These are phyloP conservation scores for Canna indica DNA, from an alignment of 176 grass and related monocot genomes.

Conservation along the genomic window DNA sequence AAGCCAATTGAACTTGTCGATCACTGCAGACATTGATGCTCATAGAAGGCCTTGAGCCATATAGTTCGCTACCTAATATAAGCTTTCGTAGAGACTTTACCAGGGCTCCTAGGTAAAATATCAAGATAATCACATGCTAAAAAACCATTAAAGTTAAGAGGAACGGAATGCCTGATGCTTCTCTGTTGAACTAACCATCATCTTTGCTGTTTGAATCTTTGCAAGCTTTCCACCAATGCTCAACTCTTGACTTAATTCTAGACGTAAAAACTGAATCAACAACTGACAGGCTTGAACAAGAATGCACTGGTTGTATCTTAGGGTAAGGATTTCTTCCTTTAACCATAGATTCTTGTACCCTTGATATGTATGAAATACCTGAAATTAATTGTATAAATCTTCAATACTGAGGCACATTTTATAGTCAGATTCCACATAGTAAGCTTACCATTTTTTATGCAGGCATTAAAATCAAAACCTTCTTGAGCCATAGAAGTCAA, in stretches of 20 bases:
- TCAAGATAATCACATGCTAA: conserved; percentile 18
- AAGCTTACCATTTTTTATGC: conserved; percentile 80
- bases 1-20: conserved; percentile 63
- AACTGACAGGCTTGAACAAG: conserved; percentile 38
- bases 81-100: conserved; percentile 48
- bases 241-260: conserved; percentile 63
- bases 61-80: conserved; percentile 48
- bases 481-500: conserved; percentile 66
- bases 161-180: not conserved
- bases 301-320: conserved; percentile 15
- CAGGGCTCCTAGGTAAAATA: conserved; percentile 30
- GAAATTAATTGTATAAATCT: conserved; percentile 11
- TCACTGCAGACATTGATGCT: conserved; percentile 67
- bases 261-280: conserved; percentile 64
- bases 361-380: conserved; percentile 94
- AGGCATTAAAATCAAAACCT: conserved; percentile 97
- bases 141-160: conserved; percentile 3
- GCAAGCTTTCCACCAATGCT: conserved; percentile 43
- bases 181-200: conserved; percentile 41
- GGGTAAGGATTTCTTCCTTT: conserved; percentile 39
- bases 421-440: not conserved
- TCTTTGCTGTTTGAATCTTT: conserved; percentile 34
- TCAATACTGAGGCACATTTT: not conserved
- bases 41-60: conserved; percentile 74
- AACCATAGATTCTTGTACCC: conserved; percentile 80